A percentile compares a stretch with the other conserved stretches of the same genome.
Conservation (phyloP, 2,329 filamentous ascomycete genomes). For the Aspergillus caelatus region DNA sequence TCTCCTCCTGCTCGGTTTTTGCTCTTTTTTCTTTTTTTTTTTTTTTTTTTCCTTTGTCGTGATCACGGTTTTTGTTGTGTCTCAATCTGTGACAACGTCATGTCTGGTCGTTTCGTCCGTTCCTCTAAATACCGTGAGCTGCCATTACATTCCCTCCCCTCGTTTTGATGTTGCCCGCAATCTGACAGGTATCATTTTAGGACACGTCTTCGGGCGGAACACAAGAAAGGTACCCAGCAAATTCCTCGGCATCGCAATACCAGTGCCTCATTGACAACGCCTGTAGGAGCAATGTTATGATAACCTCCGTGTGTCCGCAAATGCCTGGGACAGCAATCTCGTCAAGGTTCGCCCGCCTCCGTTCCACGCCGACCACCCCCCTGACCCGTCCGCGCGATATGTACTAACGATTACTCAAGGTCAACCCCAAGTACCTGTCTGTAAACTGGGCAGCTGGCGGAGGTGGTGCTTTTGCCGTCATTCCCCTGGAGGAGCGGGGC, state of each 20-base stretch:
- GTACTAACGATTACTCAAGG: slow-evolving; percentile 55
- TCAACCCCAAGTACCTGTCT: slow-evolving; percentile 91
- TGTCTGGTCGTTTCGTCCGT: slow-evolving; percentile 74
- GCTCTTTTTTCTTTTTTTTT: neutral
- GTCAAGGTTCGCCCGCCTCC: slow-evolving; percentile 72
- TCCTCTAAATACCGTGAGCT: slow-evolving; percentile 72
- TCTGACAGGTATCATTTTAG: slow-evolving; percentile 53
- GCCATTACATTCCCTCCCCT: slow-evolving; percentile 13
- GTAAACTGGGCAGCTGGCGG: slow-evolving; percentile 99
- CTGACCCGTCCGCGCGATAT: slow-evolving; percentile 3
- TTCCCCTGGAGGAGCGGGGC: slow-evolving; percentile 85
- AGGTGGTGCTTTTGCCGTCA: slow-evolving; percentile 94
- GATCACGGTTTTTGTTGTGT: neutral
- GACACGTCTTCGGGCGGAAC: slow-evolving; percentile 96
- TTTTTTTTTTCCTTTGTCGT: slow-evolving; percentile 13
- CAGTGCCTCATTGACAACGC: slow-evolving; percentile 9
- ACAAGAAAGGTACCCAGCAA: slow-evolving; percentile 70
- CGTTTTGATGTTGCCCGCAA: slow-evolving; percentile 25
- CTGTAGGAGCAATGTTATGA: slow-evolving; percentile 90
- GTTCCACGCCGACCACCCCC: slow-evolving; percentile 7
- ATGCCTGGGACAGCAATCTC: slow-evolving; percentile 99
- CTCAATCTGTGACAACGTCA: slow-evolving; percentile 36
- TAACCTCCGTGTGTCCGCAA: slow-evolving; percentile 93
- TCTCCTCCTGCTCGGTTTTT: slow-evolving; percentile 12
- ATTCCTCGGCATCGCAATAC: neutral